Evolutionary conservation across 768 basidiomycete genomes (phyloP), one percentile per base, ranked within the genome.

Genomic region (Boletus reticuloceps): DNA sequence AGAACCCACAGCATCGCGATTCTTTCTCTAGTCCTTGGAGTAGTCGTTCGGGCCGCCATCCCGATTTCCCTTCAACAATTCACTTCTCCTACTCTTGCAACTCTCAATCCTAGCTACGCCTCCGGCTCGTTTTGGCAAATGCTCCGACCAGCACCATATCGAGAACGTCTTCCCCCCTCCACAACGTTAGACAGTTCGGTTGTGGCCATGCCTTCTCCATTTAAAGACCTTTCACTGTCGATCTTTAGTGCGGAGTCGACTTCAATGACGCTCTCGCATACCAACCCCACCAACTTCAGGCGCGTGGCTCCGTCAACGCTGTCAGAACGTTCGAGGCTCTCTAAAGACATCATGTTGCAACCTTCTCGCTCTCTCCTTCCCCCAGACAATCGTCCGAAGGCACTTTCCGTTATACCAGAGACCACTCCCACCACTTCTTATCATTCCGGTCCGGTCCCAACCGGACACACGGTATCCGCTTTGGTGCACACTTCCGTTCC

Each of bases 11-110:
- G 88, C 46, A 79, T 90, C 56, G 85, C 87, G 1, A 67, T 90
- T 46, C 71, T 90, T 59, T 86, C 86, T 38, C 74, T 90, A 38
- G 76, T 89, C n/a, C 73, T 88, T 29, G 76, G 85, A 69, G 34
- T 82, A 41, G 73, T 84, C 9, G 62, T 71, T 38, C 68, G 69
- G 20, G 55, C 68, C 20, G 58, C 62, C 8, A 54, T 72, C 43
- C 53, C 64, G 19, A 42, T 54, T 32, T 58, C 68, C 20, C 53
- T 62, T 38, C 67, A 69, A 38, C 58, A 59, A n/a, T 56, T 62
- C 19, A 54, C 58, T 22, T 43, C 69, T 5, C 57, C 53, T 6
- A 47, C 61, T 20, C 42, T 60, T 42, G 22, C 45, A 6, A 68
- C 62, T 42, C 62, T 56, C 37, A 40, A 52, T 25, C 63, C 63